phyloP scores from a whole-genome alignment of 148 eudicot species.

The Amaranthus palmeri region DNA sequence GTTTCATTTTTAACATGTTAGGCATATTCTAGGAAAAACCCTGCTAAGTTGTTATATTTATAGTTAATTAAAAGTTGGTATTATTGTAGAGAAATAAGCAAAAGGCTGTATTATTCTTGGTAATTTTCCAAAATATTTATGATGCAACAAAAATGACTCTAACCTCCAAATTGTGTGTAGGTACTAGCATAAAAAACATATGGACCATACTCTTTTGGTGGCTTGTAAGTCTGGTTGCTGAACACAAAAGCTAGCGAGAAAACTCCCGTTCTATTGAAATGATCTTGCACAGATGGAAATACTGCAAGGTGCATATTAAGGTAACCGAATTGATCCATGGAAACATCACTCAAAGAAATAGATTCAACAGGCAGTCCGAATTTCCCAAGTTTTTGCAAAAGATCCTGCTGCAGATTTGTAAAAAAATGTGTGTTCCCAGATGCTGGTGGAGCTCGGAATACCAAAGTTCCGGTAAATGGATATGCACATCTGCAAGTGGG shows the following conservation, averaged over 20 bases:
- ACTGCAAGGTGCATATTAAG: conserved; percentile 39
- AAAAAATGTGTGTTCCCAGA: conserved; percentile 28
- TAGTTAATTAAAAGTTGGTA: too few species aligned
- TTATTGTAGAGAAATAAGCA: too few species aligned
- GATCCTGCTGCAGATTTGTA: conserved; percentile 30
- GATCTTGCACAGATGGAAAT: conserved; percentile 51
- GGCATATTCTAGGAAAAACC: too few species aligned
- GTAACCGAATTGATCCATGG: conserved; percentile 30
- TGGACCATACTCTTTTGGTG: conserved; percentile 55
- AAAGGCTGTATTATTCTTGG: too few species aligned
- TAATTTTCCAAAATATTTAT: background rate
- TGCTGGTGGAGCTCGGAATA: conserved; percentile 54
- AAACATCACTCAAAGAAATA: conserved; percentile 45
- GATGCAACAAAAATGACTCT: background rate
- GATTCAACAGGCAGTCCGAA: conserved; percentile 59
- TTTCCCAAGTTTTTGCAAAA: conserved; percentile 21
- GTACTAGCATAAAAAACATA: conserved; percentile 41
- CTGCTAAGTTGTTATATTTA: too few species aligned
- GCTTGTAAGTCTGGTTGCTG: conserved; percentile 60
- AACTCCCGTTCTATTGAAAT: conserved; percentile 54
- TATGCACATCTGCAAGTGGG: conserved; percentile 70
- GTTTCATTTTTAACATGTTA: too few species aligned
- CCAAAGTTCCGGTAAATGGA: conserved; percentile 60
- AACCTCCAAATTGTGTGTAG: conserved; percentile 42
- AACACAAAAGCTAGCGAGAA: conserved; percentile 44